A percentile compares a stretch with the other conserved stretches of the same genome.
Evolutionary conservation across 2,329 filamentous ascomycete species (phyloP).

Genomic region (Ramularia collo-cygni): DNA sequence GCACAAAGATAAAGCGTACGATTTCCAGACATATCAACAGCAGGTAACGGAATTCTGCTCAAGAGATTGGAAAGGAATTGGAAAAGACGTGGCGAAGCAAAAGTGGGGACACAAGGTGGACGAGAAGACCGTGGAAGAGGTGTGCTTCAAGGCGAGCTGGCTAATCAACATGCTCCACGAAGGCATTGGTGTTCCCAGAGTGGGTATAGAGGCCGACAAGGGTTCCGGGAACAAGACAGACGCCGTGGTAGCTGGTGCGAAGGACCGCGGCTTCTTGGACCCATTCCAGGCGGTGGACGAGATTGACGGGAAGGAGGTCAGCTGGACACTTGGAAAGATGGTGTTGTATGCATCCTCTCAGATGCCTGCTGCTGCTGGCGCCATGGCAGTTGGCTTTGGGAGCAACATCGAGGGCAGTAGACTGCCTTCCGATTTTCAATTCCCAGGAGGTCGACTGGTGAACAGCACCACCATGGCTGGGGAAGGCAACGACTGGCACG

Average conservation of each 20-base stretch:
- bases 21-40: constrained; percentile 81
- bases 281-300: constrained; percentile 91
- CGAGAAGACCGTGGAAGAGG: constrained; percentile 67
- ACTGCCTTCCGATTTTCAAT: constrained; percentile 65
- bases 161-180: constrained; percentile 94
- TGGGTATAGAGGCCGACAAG: constrained; percentile 59
- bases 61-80: constrained; percentile 72
- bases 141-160: constrained; percentile 98
- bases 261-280: constrained; percentile 65
- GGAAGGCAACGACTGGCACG: constrained; percentile 48
- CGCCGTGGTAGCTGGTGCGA: constrained; percentile 58
- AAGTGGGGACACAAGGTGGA: constrained; percentile 72
- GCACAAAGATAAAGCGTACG: constrained; percentile 73
- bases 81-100: constrained; percentile 55
- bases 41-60: constrained; percentile 80
- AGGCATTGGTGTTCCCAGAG: constrained; percentile 84
- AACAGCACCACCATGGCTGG: constrained; percentile 39
- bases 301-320: constrained; percentile 84
- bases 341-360: constrained; percentile 89
- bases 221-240: constrained; percentile 64
- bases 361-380: constrained; percentile 58
- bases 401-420: constrained; percentile 56
- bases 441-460: constrained; percentile 50
- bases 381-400: constrained; percentile 83
- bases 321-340: constrained; percentile 96